Conservation (phyloP, 148 eudicot genomes). For the Limonium bicolor region DNA sequence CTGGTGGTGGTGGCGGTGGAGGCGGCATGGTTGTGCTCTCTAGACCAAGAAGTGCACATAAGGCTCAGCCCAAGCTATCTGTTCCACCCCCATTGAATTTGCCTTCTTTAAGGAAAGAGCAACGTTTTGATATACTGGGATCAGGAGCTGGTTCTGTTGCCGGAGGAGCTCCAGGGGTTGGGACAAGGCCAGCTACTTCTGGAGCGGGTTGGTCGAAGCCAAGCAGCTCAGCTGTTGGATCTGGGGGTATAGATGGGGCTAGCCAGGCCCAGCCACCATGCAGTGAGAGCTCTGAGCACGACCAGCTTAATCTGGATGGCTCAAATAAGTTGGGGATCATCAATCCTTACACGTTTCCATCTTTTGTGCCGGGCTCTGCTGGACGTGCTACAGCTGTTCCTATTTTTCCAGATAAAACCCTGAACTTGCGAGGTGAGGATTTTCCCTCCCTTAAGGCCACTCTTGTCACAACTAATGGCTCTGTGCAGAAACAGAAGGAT, state of each 20-base stretch:
- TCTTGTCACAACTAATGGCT: constrained; percentile 36
- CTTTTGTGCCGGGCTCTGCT: constrained; percentile 25
- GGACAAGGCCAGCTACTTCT: constrained; percentile 53
- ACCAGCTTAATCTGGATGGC: constrained; percentile 14
- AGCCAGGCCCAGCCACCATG: constrained; percentile 13
- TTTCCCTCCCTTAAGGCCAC: constrained; percentile 84
- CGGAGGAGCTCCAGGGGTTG: constrained; percentile 31
- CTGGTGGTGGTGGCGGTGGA: constrained; percentile 16
- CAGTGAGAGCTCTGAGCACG: constrained; percentile 18
- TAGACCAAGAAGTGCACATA: constrained; percentile 50
- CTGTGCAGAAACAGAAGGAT: constrained; percentile 61
- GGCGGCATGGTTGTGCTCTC: constrained; percentile 87
- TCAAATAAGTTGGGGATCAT: constrained; percentile 10
- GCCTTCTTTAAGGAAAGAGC: constrained; percentile 88
- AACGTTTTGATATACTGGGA: constrained; percentile 62
- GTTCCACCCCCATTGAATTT: constrained; percentile 99
- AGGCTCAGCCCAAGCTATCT: constrained; percentile 61
- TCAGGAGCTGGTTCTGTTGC: constrained; percentile 40
- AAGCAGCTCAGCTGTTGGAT: constrained; percentile 20
- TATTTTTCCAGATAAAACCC: constrained; percentile 21
- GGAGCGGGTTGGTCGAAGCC: constrained; percentile 89
- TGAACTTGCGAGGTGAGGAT: constrained; percentile 86
- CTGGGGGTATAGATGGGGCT: constrained; percentile 33
- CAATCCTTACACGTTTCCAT: constrained; percentile 49
- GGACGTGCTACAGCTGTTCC: constrained; percentile 19